These are phyloP conservation scores for Pulveroboletus sp. DNA, from an alignment of 768 basidiomycete species.

Conservation along the genomic window DNA sequence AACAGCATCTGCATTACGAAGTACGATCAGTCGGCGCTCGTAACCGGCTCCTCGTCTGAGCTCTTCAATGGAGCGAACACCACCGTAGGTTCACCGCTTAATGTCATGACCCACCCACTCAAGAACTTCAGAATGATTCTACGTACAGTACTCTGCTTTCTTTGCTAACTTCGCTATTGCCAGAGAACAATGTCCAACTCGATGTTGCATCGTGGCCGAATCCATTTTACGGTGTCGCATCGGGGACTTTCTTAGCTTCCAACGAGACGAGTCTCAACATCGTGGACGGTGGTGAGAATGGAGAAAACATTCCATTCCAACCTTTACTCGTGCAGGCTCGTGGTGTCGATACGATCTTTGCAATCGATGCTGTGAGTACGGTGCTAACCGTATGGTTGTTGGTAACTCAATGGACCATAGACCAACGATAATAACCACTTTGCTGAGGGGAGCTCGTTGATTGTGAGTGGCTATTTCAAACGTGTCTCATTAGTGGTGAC, in stretches of 20 bases:
- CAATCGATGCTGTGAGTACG: slow-evolving; percentile 39
- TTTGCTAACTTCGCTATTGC: slow-evolving; percentile 18
- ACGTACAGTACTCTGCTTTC: slow-evolving; percentile 10
- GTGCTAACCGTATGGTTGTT: not conserved
- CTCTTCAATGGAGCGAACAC: slow-evolving; percentile 31
- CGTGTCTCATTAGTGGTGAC: not conserved
- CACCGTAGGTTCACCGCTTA: slow-evolving; percentile 16
- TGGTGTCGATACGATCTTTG: slow-evolving; percentile 45
- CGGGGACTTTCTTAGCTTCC: slow-evolving; percentile 31
- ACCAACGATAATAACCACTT: slow-evolving; percentile 15
- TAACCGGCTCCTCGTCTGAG: slow-evolving; percentile 39
- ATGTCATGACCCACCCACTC: not conserved
- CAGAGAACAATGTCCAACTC: slow-evolving; percentile 24
- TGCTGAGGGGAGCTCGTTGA: slow-evolving; percentile 23
- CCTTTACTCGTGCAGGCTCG: slow-evolving; percentile 47
- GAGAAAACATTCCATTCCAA: slow-evolving; percentile 43
- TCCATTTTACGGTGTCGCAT: slow-evolving; percentile 34
- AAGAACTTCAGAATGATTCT: slow-evolving; percentile 7
- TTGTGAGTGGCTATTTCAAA: slow-evolving; percentile 13
- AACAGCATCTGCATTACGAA: slow-evolving; percentile 29
- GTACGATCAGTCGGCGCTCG: slow-evolving; percentile 32
- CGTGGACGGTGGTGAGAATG: slow-evolving; percentile 41
- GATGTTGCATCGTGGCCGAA: slow-evolving; percentile 35
- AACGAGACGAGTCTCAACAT: slow-evolving; percentile 30
- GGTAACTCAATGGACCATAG: slow-evolving; percentile 1